Evolutionary conservation across 148 eudicot genomes (phyloP), one percentile per base, ranked within the genome.

Genomic region (Euryodendron excelsum): DNA sequence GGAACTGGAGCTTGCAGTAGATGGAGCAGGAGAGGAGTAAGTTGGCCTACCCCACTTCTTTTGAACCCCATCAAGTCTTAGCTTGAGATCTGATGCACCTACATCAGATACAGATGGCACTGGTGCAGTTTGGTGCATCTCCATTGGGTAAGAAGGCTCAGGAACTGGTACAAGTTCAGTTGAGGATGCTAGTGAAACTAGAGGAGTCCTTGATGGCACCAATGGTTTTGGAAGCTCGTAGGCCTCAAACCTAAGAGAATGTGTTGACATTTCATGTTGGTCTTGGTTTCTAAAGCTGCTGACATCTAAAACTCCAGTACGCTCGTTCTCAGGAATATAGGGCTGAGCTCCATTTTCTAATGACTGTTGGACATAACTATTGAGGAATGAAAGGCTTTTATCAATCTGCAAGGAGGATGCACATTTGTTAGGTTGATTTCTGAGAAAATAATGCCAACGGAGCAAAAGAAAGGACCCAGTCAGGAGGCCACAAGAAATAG

Each of bases 61-160:
- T 64, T 96, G 98, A 73, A 96, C 97, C 68, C 99, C 98, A 77
- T 93, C 98, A 27, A 96, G 95, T 67, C 92, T 89, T 73, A 96
- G 86, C 81, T 83, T 93, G 79, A 93, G 86, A 18, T 86, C 92
- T 70, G 87, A 82, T 31, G 94, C 83, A 69, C 90, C 90, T 44
- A 82, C 20, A 84, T 89, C 87, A 59, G 92, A 77, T 15, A 45
- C 79, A 73, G 87, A 72, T 53, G 83, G 81, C 68, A 77, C 69
- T 27, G 86, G 44, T 36, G 84, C 41, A 20, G 86, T 37, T 60
- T 85, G 92, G 27, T 82, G 89, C 44, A 73, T 60, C 76, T 89
- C 92, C 58, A 78, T 65, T 14, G 76, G 68, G 79, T 87, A 91
- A 72, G 90, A 83, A 41, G 87, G 90, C 81, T 92, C 94, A 0